Evolutionary conservation across 2,329 filamentous ascomycete species (phyloP), one percentile per base, ranked within the genome.

Genomic region (Diplodia sapinea): DNA sequence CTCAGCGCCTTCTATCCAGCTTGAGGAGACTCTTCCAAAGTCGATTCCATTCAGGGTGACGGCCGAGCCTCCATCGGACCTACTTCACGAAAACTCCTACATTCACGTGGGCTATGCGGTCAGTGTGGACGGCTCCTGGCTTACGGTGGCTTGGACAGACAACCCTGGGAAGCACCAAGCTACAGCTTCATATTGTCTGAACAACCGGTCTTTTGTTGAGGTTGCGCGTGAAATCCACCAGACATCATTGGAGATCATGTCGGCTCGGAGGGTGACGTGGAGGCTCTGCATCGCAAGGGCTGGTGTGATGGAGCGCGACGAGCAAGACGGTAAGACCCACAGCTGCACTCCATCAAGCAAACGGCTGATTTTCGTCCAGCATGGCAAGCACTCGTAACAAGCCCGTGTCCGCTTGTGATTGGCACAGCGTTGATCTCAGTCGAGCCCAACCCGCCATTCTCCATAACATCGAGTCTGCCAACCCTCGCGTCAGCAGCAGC

Each of bases 141-240:
- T 95, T 47, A 90, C 89, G 13, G 90, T 88, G 6, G 90, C 90
- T 0, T 96, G 92, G 92, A 92, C 89, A 1, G 91, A 96, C 74
- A 92, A 88, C 71, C 86, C 86, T 31, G 92, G 92, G 1, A 87
- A 86, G 68, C 87, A 91, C 69, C 91, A 94, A 75, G 87, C 89
- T 71, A 91, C 86, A 17, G 86, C 88, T 0, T 90, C 91, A 0
- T 94, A 93, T 77, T 92, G 90, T 72, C 80, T 94, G 2, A 75
- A 54, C 82, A 89, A 69, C 84, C 87, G 78, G 82, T 85, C 71
- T 82, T 86, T 93, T 69, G 81, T 82, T 15, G 87, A 91, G 26
- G 82, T 93, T n/a, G 87, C 88, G 0, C 84, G 86, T 57, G 91
- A 94, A 73, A 91, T 95, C 3, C 94, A 92, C 91, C 86, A 88